Base-by-base conservation (phyloP, 305 asterid genomes). In the Rubia peregrina region DNA sequence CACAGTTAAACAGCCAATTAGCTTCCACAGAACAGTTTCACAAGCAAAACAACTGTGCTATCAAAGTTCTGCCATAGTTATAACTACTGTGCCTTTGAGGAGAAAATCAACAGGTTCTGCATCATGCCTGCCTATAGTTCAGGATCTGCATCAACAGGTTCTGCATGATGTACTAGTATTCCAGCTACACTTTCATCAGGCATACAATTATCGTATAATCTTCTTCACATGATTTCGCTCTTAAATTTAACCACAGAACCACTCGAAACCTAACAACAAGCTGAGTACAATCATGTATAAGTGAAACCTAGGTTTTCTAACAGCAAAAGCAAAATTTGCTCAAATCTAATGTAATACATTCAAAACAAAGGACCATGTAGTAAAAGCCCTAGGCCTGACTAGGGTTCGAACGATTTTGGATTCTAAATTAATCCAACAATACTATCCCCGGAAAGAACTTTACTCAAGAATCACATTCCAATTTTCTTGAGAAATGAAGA, bases 21-120 rank as follows among this genome's bases (percentile, higher is more conserved):
- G 57, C 9, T 51, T 14, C 7, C 56, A 14, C 7, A 6, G n/a
- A 49, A 49, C 21, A 49, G 80, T 7, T 89, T 76, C 61, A 90
- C 88, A 55, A 16, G 21, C 56, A 49, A 16, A 5, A 49, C 19
- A 16, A 16, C 21, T 14, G 56, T 49, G 17, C 56, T 16, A 48
- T 48, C 55, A 48, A 48, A 14, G 19, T 49, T 49, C 19, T 19
- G 44, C 19, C 55, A 13, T 16, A 49, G 4, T n/a, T n/a, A 49
- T 49, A 49, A 14, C 56, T 7, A 49, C 21, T 17, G 1, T 21
- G 14, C 12, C n/a, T 43, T 0, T 43, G 49, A 10, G 49, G 9
- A 43, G 49, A 9, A 7, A 43, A 26, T 43, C 13, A 43, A 43
- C 49, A 43, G 9, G 11, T 43, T 13, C 49, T 43, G 13, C 49